Base-by-base conservation (phyloP, 2,329 filamentous ascomycete species). In the Tolypocladium amazonense region DNA sequence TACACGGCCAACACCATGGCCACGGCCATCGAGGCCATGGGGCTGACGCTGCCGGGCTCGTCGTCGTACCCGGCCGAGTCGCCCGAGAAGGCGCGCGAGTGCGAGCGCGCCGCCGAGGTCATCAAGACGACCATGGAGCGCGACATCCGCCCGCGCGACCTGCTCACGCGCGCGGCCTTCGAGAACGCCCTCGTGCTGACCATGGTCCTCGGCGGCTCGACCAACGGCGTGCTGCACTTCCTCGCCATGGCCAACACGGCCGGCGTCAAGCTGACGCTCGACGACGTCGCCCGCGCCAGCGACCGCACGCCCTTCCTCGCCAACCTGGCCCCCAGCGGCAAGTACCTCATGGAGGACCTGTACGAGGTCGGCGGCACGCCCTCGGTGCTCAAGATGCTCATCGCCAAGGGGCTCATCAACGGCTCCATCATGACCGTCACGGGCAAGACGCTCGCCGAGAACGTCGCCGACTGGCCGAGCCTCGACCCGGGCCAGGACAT, bases 1-100 rank as follows among this genome's bases (percentile, higher is more conserved):
- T 96, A 91, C 76, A 96, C 91, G 0, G 91, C 91, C 60, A 95
- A 95, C 75, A 95, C 90, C 18, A 92, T 96, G 89, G 89, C 90
- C 1, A 92, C 88, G 0, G 89, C 89, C 20, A 92, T 95, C 64
- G 90, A 96, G 75, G 89, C 89, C 50, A 92, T 96, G 84, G 91
- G 91, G n/a, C 79, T 96, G 37, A 86, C 86, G 0, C 79, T 96
- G 9, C 90, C 92, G 0, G 91, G 91, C 1, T 94, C 90, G 0
- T 92, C 89, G 0, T 92, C 89, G 1, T 94, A 86, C 58, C 91
- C 91, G 1, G 92, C 92, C 1, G 81, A 84, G 23, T 90, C 87
- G 3, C 90, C 91, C 0, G 86, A 91, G 56, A 96, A 96, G 76
- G 86, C 88, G 75, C 87, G 91, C 43, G 92, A 96, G 76, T 96